Evolutionary conservation across 495 filamentous ascomycete genomes (phyloP).

Genomic region (Hypoxylon rickii): DNA sequence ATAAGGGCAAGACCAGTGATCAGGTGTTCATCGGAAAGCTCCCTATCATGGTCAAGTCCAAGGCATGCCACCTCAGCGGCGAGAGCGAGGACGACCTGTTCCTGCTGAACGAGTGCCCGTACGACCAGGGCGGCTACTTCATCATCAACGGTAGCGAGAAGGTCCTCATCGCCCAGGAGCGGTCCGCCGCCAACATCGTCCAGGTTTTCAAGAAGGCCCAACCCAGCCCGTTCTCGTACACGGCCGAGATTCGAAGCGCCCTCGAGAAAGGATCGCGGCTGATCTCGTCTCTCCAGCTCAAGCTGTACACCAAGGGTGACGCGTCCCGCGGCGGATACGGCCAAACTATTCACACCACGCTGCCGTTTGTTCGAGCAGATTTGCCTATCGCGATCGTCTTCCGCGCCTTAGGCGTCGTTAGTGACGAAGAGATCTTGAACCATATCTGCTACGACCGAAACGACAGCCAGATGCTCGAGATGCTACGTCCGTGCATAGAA

Average conservation of each 20-base stretch:
- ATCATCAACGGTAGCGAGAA: constrained; percentile 99
- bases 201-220: constrained; percentile 97
- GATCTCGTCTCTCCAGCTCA: constrained; percentile 86
- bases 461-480: constrained; percentile 96
- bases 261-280: constrained; percentile 94
- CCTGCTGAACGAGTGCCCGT: constrained; percentile 90
- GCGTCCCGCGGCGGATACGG: constrained; percentile 76
- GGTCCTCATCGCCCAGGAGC: constrained; percentile 96
- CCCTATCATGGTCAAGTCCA: constrained; percentile 96
- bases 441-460: constrained; percentile 95
- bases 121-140: constrained; percentile 97
- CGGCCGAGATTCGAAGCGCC: constrained; percentile 94
- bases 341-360: constrained; percentile 81
- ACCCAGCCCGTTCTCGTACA: constrained; percentile 83
- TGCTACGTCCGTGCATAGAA: constrained; percentile 94
- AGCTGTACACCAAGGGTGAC: constrained; percentile 83
- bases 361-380: constrained; percentile 93
- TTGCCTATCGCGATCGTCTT: constrained; percentile 95
- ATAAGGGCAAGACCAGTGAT: constrained; percentile 50
- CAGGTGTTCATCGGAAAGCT: constrained; percentile 84
- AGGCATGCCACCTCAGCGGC: constrained; percentile 85
- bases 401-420: constrained; percentile 91
- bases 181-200: constrained; percentile 96
- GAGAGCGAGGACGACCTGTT: constrained; percentile 81
- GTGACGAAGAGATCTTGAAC: constrained; percentile 96